A percentile compares a stretch with the other conserved stretches of the same genome.
phyloP scores from a whole-genome alignment of 495 filamentous ascomycete genomes.

The Umbilicaria muhlenbergii region DNA sequence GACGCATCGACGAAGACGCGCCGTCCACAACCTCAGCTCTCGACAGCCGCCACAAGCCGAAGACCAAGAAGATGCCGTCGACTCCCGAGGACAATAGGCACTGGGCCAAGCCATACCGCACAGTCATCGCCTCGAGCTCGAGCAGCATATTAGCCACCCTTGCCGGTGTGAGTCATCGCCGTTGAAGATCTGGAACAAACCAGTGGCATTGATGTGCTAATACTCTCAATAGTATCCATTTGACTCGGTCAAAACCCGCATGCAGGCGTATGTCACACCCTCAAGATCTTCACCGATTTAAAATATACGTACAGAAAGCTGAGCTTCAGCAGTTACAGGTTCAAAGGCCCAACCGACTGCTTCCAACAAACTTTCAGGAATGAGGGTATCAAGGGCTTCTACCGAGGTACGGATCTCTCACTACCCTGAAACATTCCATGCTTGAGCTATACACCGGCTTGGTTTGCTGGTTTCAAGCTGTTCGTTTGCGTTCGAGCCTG shows the following conservation, averaged over 20 bases:
- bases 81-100: conserved; percentile 31
- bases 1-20: conserved; percentile 17
- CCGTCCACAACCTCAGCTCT: conserved; percentile 2
- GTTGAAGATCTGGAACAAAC: background rate
- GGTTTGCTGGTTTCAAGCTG: too few relatives aligned
- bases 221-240: conserved; percentile 46
- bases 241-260: conserved; percentile 73
- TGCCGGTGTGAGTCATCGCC: conserved; percentile 34
- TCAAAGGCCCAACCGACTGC: conserved; percentile 51
- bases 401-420: conserved; percentile 40
- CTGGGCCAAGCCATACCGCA: conserved; percentile 59
- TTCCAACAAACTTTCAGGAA: conserved; percentile 55
- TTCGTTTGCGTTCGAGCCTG: too few relatives aligned
- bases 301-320: background rate
- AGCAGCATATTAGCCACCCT: conserved; percentile 62
- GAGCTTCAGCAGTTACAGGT: conserved; percentile 41
- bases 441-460: too few relatives aligned
- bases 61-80: conserved; percentile 7
- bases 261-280: conserved; percentile 44
- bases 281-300: background rate
- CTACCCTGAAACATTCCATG: conserved; percentile 3
- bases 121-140: conserved; percentile 60
- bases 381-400: conserved; percentile 62
- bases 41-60: conserved; percentile 2
- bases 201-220: conserved; percentile 5